Conservation (phyloP, 306 rosid species). For the apple (Malus domestica) region ASM211411v1 NC_041792.1:20550407-20550906, state of each 20-base stretch:
- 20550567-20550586: background rate
- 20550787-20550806: background rate
- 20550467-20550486: background rate
- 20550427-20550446: background rate
- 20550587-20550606: background rate
- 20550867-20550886: background rate
- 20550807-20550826: background rate
- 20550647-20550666: conserved; percentile 14
- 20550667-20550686: conserved; percentile 14
- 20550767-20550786: conserved; percentile 28
- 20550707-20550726: conserved; percentile 15
- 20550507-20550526: background rate
- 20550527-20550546: too few species aligned
- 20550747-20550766: background rate
- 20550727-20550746: conserved; percentile 1
- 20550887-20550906: background rate
- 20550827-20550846: background rate
- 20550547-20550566: too few species aligned
- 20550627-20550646: conserved; percentile 26
- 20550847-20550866: too few species aligned
- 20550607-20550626: conserved; percentile 10
- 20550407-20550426: background rate
- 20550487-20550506: background rate
- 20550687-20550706: background rate
- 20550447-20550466: too few species aligned